A percentile compares a stretch with the other conserved stretches of the same genome.
These are phyloP conservation scores for Melastoma malabathricum DNA, from an alignment of 345 rosid species.

Conservation along the genomic window DNA sequence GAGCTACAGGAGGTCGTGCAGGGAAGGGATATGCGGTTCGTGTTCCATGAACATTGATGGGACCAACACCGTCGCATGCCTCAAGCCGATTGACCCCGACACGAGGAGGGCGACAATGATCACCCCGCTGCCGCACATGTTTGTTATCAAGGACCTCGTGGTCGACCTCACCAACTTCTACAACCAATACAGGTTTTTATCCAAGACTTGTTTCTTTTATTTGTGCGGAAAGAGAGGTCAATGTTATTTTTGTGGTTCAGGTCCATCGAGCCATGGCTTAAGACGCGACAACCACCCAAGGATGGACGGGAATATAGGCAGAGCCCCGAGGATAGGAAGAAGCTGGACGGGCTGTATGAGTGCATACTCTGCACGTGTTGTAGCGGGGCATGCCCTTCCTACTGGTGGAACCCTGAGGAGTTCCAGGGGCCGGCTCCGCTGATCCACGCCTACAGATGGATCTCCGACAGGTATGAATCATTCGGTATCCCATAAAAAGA, in stretches of 20 bases:
- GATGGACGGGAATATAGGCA: slow-evolving; percentile 44
- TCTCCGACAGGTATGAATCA: slow-evolving; percentile 1
- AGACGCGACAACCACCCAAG: slow-evolving; percentile 21
- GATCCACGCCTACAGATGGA: too few relatives aligned
- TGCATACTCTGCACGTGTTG: slow-evolving; percentile 71
- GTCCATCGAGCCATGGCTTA: slow-evolving; percentile 62
- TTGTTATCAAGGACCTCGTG: slow-evolving; percentile 46
- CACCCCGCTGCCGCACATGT: slow-evolving; percentile 67
- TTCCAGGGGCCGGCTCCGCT: too few relatives aligned
- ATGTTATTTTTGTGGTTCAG: slow-evolving; percentile 7
- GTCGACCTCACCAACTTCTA: slow-evolving; percentile 62
- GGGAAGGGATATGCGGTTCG: slow-evolving; percentile 76
- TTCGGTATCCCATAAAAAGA: too few relatives aligned
- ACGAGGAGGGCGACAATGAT: slow-evolving; percentile 28
- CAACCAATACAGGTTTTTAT: slow-evolving; percentile 35
- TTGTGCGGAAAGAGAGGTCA: too few relatives aligned
- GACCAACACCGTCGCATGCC: slow-evolving; percentile 59
- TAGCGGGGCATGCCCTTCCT: slow-evolving; percentile 6
- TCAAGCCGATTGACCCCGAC: slow-evolving; percentile 36
- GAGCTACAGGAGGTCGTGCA: slow-evolving; percentile 49
- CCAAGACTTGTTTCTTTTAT: too few relatives aligned
- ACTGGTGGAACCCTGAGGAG: too few relatives aligned
- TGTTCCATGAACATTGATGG: slow-evolving; percentile 62
- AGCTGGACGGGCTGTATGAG: slow-evolving; percentile 54
- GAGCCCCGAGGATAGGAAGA: slow-evolving; percentile 36